phyloP scores from a whole-genome alignment of 257 asterid genomes.

The Solanum appendiculatum region DNA sequence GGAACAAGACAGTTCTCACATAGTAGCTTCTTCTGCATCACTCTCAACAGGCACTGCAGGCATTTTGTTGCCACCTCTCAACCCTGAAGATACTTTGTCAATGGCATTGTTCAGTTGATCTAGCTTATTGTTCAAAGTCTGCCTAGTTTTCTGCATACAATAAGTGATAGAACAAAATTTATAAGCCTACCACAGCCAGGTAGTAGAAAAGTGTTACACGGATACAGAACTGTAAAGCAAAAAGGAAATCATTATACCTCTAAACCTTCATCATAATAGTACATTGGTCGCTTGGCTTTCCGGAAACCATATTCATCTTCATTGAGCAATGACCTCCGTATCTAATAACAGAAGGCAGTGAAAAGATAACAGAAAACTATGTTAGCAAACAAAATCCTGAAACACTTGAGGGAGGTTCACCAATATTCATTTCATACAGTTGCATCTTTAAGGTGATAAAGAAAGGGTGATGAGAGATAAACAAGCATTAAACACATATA shows the following conservation, averaged over 20 bases:
- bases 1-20: conserved; percentile 2
- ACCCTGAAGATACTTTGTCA: conserved; percentile 70
- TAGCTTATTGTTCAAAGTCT: conserved; percentile 58
- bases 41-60: conserved; percentile 46
- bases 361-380: neutral
- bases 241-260: conserved; percentile 30
- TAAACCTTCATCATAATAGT: conserved; percentile 63
- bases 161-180: neutral
- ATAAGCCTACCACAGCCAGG: neutral
- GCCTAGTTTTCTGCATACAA: conserved; percentile 62
- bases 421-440: neutral
- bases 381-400: neutral
- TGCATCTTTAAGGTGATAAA: neutral
- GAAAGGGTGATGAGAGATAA: neutral
- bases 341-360: conserved; percentile 26
- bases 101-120: conserved; percentile 83
- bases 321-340: conserved; percentile 62
- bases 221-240: neutral
- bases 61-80: conserved; percentile 70
- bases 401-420: neutral
- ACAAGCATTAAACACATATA: neutral
- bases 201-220: neutral
- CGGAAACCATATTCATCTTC: conserved; percentile 81
- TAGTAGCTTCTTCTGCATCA: conserved; percentile 53
- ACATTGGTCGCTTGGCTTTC: conserved; percentile 60